phyloP scores from a whole-genome alignment of 2,329 filamentous ascomycete genomes.

The Ceratocystis albifundus region DNA sequence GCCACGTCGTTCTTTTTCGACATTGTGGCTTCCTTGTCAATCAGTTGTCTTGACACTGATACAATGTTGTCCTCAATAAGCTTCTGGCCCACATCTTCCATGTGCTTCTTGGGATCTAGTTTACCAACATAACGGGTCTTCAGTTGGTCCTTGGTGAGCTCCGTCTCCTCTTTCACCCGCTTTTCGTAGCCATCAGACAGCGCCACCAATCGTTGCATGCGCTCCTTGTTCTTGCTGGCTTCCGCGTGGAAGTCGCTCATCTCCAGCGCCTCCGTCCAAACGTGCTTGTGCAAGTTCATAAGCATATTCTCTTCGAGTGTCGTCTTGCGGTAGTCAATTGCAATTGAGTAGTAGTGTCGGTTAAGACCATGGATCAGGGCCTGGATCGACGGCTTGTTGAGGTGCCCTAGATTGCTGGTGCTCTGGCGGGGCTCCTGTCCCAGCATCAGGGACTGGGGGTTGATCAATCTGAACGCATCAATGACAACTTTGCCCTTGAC shows the following conservation, averaged over 20 bases:
- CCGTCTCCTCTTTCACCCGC: slow-evolving; percentile 96
- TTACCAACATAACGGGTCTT: slow-evolving; percentile 99
- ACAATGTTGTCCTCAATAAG: slow-evolving; percentile 99
- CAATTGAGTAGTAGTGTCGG: slow-evolving; percentile 98
- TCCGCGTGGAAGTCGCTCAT: slow-evolving; percentile 93
- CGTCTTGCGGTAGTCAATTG: slow-evolving; percentile 95
- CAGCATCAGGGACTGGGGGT: slow-evolving; percentile 94
- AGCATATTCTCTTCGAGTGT: slow-evolving; percentile 98
- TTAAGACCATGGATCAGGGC: slow-evolving; percentile 96
- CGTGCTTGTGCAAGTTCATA: slow-evolving; percentile 99
- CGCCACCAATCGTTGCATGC: slow-evolving; percentile 74
- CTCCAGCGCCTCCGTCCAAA: slow-evolving; percentile 93
- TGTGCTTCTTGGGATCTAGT: slow-evolving; percentile 97
- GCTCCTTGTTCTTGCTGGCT: slow-evolving; percentile 73
- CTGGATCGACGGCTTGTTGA: slow-evolving; percentile 99
- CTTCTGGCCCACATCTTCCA: slow-evolving; percentile 91
- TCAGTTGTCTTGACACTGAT: slow-evolving; percentile 96
- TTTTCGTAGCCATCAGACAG: slow-evolving; percentile 96
- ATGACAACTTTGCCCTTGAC: slow-evolving; percentile 99
- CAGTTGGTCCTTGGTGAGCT: slow-evolving; percentile 90
- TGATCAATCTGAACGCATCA: slow-evolving; percentile 96
- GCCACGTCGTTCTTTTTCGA: slow-evolving; percentile 52
- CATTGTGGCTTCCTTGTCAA: slow-evolving; percentile 95
- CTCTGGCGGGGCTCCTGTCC: slow-evolving; percentile 96
- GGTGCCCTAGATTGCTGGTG: slow-evolving; percentile 91